Evolutionary conservation across 495 filamentous ascomycete genomes (phyloP).

Genomic region (Neurospora tetraspora): DNA sequence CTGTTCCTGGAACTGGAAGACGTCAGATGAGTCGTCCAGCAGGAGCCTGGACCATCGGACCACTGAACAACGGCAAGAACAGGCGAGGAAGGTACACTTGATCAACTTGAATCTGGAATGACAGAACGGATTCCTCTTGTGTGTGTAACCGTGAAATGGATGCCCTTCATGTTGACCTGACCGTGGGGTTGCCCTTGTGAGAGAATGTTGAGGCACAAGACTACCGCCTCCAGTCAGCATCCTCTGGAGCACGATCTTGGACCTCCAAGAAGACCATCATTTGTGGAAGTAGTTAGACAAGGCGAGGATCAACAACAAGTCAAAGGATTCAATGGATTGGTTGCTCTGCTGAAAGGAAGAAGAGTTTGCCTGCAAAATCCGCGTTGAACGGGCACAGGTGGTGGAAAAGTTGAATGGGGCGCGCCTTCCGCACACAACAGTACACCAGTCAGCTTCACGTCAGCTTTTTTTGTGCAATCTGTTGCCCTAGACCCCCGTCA

Average conservation of each 20-base stretch:
- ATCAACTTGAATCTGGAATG: neutral
- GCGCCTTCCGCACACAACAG: neutral
- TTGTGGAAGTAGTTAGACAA: neutral
- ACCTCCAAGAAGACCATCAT: neutral
- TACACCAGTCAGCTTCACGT: neutral
- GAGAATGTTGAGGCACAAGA: neutral
- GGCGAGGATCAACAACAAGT: neutral
- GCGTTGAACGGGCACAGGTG: neutral
- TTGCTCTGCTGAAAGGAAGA: neutral
- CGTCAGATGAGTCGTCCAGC: neutral
- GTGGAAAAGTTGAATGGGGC: neutral
- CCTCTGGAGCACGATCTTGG: neutral
- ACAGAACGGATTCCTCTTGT: neutral
- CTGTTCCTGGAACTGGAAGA: neutral
- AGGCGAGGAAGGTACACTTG: neutral
- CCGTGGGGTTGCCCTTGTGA: neutral
- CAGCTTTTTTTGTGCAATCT: neutral
- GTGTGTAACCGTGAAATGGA: neutral
- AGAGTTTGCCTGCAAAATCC: neutral
- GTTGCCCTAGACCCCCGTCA: neutral
- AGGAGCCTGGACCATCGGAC: neutral
- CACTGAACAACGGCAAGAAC: neutral
- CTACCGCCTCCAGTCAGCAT: neutral
- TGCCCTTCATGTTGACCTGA: neutral
- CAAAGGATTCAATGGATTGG: neutral